phyloP scores from a whole-genome alignment of 179 eudicot genomes.

The Beta lomatogona region DNA sequence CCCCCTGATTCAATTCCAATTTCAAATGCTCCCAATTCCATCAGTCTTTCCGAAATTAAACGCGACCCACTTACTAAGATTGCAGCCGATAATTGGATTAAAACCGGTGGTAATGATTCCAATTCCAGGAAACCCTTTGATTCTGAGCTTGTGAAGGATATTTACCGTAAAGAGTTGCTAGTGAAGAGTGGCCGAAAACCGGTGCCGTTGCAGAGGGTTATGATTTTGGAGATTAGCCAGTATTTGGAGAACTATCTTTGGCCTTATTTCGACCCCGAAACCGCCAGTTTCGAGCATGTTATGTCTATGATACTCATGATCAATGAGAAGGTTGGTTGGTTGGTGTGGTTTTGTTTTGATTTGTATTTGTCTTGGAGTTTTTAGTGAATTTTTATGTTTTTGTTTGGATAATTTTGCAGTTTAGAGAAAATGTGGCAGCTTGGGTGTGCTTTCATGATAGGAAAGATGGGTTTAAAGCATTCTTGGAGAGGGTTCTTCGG shows the following conservation, averaged over 20 bases:
- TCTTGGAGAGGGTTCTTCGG: slow-evolving; percentile 78
- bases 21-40: slow-evolving; percentile 61
- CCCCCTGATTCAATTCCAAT: slow-evolving; percentile 52
- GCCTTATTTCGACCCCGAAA: slow-evolving; percentile 72
- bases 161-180: slow-evolving; percentile 68
- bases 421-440: slow-evolving; percentile 95
- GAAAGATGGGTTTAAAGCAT: slow-evolving; percentile 71
- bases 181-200: slow-evolving; percentile 61
- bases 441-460: slow-evolving; percentile 89
- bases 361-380: neutral
- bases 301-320: slow-evolving; percentile 95
- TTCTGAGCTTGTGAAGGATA: slow-evolving; percentile 70
- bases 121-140: slow-evolving; percentile 40
- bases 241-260: slow-evolving; percentile 92
- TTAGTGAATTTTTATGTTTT: neutral
- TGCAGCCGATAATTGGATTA: slow-evolving; percentile 63
- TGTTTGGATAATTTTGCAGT: slow-evolving; percentile 46
- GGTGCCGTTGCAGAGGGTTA: slow-evolving; percentile 83
- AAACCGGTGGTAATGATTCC: neutral
- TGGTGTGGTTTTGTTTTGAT: neutral
- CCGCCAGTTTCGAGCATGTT: slow-evolving; percentile 75
- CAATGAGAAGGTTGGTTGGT: slow-evolving; percentile 86
- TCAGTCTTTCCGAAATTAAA: slow-evolving; percentile 74
- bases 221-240: slow-evolving; percentile 96
- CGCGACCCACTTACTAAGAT: slow-evolving; percentile 77